These are phyloP conservation scores for Fusarium brachygibbosum DNA, from an alignment of 2,329 filamentous ascomycete genomes.

Conservation along the genomic window DNA sequence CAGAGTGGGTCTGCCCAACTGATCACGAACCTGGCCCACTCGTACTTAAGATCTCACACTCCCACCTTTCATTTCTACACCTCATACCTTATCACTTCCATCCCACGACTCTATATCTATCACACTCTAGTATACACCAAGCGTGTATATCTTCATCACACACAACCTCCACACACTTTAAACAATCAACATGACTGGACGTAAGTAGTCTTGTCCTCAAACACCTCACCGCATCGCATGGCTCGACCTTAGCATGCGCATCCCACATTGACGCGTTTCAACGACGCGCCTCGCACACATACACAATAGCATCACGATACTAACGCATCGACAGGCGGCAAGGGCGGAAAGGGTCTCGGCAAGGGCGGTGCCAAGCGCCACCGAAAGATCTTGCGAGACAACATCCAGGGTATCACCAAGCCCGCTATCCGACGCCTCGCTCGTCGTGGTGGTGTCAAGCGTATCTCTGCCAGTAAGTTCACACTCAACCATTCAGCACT, in stretches of 20 bases:
- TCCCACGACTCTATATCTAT: conserved; percentile 28
- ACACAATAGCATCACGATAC: conserved; percentile 74
- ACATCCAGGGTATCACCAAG: conserved; percentile 99
- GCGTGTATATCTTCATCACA: conserved; percentile 35
- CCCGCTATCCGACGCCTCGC: conserved; percentile 98
- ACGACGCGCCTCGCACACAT: conserved; percentile 60
- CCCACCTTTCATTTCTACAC: conserved; percentile 44
- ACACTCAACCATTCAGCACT: rapidly evolving
- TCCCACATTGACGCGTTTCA: not conserved
- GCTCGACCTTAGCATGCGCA: not conserved
- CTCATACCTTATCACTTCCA: conserved; percentile 33
- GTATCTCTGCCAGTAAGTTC: conserved; percentile 92
- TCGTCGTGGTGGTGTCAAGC: conserved; percentile 99
- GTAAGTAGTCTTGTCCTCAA: conserved; percentile 66
- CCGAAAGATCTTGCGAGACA: conserved; percentile 99
- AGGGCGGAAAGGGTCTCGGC: conserved; percentile 97
- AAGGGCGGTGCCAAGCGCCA: conserved; percentile 99
- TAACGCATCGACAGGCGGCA: conserved; percentile 78
- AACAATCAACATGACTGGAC: conserved; percentile 75
- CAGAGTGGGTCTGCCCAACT: conserved; percentile 48
- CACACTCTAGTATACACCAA: conserved; percentile 25
- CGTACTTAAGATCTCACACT: conserved; percentile 56
- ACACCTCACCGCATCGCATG: conserved; percentile 1
- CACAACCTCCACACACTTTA: conserved; percentile 36
- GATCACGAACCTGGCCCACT: conserved; percentile 56